Base-by-base conservation (phyloP, 1,284 basidiomycete genomes). In the Ganoderma lucidum region DNA sequence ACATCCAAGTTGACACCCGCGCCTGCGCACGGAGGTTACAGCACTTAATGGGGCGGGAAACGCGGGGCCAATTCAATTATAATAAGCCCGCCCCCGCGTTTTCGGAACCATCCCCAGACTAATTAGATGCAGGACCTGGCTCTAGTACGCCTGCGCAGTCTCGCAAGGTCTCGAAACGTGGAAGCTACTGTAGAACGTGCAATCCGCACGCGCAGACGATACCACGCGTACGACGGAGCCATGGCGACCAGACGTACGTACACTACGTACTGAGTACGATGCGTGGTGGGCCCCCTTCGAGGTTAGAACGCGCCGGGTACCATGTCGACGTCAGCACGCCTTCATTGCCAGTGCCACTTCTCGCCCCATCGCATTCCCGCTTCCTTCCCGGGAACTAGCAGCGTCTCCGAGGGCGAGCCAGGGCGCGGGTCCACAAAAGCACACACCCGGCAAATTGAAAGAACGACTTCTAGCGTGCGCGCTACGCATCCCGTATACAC, bases 1-100 rank as follows among this genome's bases (percentile, higher is more conserved):
- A 45, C 45, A 48, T 51, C 48, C 23, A 14, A 10, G 48, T 28
- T 51, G 48, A 51, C 48, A 44, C 42, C 42, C 42, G 42, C 42
- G 42, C 10, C 15, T 10, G 42, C 42, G n/a, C n/a, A n/a, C n/a
- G 15, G n/a, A 28, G 45, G 37, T 9, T 37, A 37, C 37, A 37
- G 37, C 9, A 37, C 37, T 4, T n/a, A 48, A 23, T 23, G 23
- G 45, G n/a, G 45, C n/a, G n/a, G n/a, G 45, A 23, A 51, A 51
- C 48, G 48, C 48, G 48, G 48, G 48, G 48, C 23, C 48, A 51
- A 51, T 51, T 51, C 23, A 51, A 51, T 51, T 51, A 51, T 51
- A 51, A 51, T 28, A 51, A 23, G 23, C 8, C 48, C 10, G 23
- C 14, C 48, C 48, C 23, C 48, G 48, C 48, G 23, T 28, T 28